phyloP scores from a whole-genome alignment of 78 protist species.

The Planoprotostelium fungivorum region DNA sequence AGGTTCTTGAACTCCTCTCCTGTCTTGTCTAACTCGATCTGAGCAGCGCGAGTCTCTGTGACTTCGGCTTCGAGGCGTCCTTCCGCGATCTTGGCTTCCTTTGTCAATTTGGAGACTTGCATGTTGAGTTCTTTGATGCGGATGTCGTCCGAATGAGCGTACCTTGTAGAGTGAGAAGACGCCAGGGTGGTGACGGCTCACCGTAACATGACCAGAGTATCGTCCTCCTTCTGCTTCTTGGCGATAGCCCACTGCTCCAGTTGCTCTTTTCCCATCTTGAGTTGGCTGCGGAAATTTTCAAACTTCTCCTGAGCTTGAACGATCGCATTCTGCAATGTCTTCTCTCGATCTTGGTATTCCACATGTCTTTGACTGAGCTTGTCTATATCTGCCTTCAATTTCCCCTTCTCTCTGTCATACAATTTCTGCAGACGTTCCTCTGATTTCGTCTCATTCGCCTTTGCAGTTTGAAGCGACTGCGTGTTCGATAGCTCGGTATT shows the following conservation, averaged over 20 bases:
- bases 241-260: constrained; percentile 76
- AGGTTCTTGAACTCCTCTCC: constrained; percentile 62
- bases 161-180: neutral
- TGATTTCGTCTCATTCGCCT: constrained; percentile 43
- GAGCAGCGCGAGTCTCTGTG: constrained; percentile 68
- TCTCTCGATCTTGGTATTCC: constrained; percentile 38
- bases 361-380: neutral
- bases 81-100: constrained; percentile 14
- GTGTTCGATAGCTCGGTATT: constrained; percentile 27
- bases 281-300: neutral
- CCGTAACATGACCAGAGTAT: neutral
- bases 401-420: constrained; percentile 63
- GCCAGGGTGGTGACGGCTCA: neutral
- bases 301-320: neutral
- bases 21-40: constrained; percentile 76
- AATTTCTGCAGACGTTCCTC: constrained; percentile 60
- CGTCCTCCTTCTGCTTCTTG: constrained; percentile 70
- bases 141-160: neutral
- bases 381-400: constrained; percentile 17
- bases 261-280: constrained; percentile 63
- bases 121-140: constrained; percentile 46
- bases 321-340: neutral
- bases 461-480: constrained; percentile 51
- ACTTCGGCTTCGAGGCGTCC: constrained; percentile 46
- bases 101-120: constrained; percentile 38